These are phyloP conservation scores for Venturia nashicola DNA, from an alignment of 2,329 filamentous ascomycete genomes.

Conservation along the genomic window DNA sequence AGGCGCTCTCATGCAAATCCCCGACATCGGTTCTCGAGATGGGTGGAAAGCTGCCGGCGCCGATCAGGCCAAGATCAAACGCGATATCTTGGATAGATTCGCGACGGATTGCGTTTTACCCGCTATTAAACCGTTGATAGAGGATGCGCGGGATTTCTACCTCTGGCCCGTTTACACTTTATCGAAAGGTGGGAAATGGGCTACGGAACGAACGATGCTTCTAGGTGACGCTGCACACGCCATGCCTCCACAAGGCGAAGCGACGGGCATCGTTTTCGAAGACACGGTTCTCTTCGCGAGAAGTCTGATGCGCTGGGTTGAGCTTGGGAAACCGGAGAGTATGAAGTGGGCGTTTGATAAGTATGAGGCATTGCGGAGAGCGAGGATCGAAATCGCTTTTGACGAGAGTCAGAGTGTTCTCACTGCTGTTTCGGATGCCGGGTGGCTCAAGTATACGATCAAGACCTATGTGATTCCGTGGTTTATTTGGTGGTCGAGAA, in stretches of 20 bases:
- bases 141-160: constrained; percentile 25
- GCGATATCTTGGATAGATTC: constrained; percentile 26
- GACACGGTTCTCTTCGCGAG: constrained; percentile 32
- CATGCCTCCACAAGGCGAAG: constrained; percentile 36
- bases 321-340: constrained; percentile 17
- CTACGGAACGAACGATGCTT: constrained; percentile 26
- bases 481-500: constrained; percentile 15
- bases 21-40: constrained; percentile 20
- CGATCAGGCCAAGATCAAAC: constrained; percentile 23
- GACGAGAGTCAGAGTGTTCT: constrained; percentile 23
- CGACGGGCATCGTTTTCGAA: constrained; percentile 31
- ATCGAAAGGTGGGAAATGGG: constrained; percentile 26
- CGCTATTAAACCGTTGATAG: constrained; percentile 25
- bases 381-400: constrained; percentile 27
- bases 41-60: constrained; percentile 23
- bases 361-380: constrained; percentile 26
- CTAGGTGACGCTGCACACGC: constrained; percentile 36
- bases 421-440: constrained; percentile 24
- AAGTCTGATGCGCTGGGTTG: constrained; percentile 21
- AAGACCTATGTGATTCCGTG: constrained; percentile 28
- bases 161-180: constrained; percentile 34
- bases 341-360: constrained; percentile 22
- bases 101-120: constrained; percentile 20
- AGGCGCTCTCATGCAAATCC: constrained; percentile 27
- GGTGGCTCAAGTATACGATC: constrained; percentile 22